Evolutionary conservation across 805 yeast genomes (phyloP).

Genomic region (Lipomyces lipofer): DNA sequence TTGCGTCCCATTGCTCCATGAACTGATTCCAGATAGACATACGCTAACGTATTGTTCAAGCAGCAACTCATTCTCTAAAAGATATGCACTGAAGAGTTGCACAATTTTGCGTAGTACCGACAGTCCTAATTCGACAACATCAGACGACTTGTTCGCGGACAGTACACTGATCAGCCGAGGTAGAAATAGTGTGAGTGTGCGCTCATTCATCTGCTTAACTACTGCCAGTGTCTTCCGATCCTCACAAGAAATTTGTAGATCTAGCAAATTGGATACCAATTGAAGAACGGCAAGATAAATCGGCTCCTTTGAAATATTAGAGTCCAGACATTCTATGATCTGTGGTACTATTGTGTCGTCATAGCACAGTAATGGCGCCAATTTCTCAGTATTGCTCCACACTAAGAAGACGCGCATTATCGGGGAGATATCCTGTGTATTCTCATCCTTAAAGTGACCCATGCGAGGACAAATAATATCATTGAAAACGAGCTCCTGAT

Average conservation of each 20-base stretch:
- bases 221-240: not conserved
- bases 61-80: slow-evolving; percentile 6
- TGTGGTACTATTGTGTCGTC: slow-evolving; percentile 57
- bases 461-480: slow-evolving; percentile 66
- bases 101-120: slow-evolving; percentile 17
- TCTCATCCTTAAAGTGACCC: slow-evolving; percentile 66
- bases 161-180: slow-evolving; percentile 19
- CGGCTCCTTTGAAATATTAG: slow-evolving; percentile 61
- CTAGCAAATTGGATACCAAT: slow-evolving; percentile 24
- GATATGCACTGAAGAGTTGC: not conserved
- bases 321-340: slow-evolving; percentile 57
- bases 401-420: slow-evolving; percentile 63
- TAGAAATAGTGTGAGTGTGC: slow-evolving; percentile 9
- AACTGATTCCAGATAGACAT: slow-evolving; percentile 20
- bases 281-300: slow-evolving; percentile 68
- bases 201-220: not conserved
- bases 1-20: slow-evolving; percentile 15
- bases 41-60: slow-evolving; percentile 22
- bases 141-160: slow-evolving; percentile 7
- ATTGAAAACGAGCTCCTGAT: slow-evolving; percentile 53
- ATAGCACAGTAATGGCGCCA: slow-evolving; percentile 51
- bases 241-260: slow-evolving; percentile 2
- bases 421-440: slow-evolving; percentile 80
- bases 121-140: slow-evolving; percentile 13
- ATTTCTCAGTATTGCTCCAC: slow-evolving; percentile 53